phyloP scores from a whole-genome alignment of 2,329 filamentous ascomycete species.

The Penicillium sp. region DNA sequence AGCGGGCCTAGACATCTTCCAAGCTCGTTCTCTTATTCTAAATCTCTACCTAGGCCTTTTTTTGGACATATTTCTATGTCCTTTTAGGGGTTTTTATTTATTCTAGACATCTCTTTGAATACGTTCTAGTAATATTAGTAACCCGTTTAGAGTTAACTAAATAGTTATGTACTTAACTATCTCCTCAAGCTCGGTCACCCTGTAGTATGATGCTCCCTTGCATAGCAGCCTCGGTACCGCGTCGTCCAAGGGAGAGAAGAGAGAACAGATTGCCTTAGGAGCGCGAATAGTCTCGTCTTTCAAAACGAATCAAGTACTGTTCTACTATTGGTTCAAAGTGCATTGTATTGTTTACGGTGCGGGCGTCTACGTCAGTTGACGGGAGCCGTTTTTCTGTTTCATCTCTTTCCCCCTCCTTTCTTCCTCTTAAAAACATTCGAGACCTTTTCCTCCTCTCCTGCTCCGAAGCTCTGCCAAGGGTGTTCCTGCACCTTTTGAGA shows the following conservation, averaged over 20 bases:
- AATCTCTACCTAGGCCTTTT: too few species aligned
- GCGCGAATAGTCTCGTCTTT: background rate
- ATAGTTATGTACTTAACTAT: too few species aligned
- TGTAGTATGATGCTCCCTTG: conserved; percentile 10
- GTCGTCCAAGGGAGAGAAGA: conserved; percentile 5
- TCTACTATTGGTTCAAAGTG: background rate
- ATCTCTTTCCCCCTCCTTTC: conserved; percentile 14
- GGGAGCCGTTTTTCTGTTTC: conserved; percentile 17
- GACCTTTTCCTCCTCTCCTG: conserved; percentile 9
- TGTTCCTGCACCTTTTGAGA: conserved; percentile 2
- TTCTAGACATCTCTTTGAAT: too few species aligned
- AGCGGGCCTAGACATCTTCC: too few species aligned
- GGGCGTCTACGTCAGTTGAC: conserved; percentile 24
- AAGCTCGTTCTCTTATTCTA: too few species aligned
- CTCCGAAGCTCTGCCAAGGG: conserved; percentile 8
- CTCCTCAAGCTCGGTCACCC: too few species aligned
- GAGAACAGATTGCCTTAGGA: background rate
- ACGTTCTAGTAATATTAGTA: too few species aligned
- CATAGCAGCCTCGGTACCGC: conserved; percentile 7
- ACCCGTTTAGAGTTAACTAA: too few species aligned
- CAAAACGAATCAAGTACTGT: background rate
- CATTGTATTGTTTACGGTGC: conserved; percentile 18
- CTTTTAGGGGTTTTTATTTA: too few species aligned
- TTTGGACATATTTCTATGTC: too few species aligned
- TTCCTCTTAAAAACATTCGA: conserved; percentile 16